Conservation (phyloP, 164 flowering plant species). For the Berberis thunbergii region DNA sequence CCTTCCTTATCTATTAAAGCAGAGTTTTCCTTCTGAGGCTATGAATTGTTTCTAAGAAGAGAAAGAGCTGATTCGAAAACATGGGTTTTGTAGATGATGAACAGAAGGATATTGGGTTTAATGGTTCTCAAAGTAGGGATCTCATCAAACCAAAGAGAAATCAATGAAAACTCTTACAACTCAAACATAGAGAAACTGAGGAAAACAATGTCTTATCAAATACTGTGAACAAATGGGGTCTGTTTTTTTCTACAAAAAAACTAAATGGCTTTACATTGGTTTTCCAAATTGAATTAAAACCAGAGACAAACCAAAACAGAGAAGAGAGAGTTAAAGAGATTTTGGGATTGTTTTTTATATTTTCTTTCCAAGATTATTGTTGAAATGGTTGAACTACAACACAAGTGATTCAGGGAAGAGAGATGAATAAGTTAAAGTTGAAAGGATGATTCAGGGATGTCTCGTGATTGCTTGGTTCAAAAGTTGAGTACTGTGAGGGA, state of each 20-base stretch:
- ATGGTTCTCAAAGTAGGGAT: constrained; percentile 15
- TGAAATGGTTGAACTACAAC: not conserved
- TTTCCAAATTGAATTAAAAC: constrained; percentile 1
- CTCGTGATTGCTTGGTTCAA: constrained; percentile 61
- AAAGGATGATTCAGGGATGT: constrained; percentile 34
- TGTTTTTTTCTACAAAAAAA: not conserved
- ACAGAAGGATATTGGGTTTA: constrained; percentile 23
- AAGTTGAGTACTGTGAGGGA: constrained; percentile 14
- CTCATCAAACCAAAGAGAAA: not conserved
- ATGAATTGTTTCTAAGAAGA: constrained; percentile 52
- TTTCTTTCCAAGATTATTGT: not conserved
- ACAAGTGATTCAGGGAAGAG: constrained; percentile 11
- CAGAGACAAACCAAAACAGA: constrained; percentile 3
- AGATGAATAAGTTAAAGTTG: constrained; percentile 35
- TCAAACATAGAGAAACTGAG: not conserved
- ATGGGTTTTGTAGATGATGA: constrained; percentile 28
- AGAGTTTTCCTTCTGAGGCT: constrained; percentile 41
- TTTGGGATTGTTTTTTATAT: not conserved
- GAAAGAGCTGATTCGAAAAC: constrained; percentile 62
- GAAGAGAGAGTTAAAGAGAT: constrained; percentile 3
- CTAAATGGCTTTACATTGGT: not conserved
- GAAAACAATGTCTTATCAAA: not conserved
- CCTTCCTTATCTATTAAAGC: constrained; percentile 14
- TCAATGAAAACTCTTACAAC: not conserved
- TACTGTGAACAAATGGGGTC: not conserved